Percentiles rank a stretch among this genome's conserved stretches.
Conservation (phyloP, 352 stramenopile species). For the Phytophthora crassamura region DNA sequence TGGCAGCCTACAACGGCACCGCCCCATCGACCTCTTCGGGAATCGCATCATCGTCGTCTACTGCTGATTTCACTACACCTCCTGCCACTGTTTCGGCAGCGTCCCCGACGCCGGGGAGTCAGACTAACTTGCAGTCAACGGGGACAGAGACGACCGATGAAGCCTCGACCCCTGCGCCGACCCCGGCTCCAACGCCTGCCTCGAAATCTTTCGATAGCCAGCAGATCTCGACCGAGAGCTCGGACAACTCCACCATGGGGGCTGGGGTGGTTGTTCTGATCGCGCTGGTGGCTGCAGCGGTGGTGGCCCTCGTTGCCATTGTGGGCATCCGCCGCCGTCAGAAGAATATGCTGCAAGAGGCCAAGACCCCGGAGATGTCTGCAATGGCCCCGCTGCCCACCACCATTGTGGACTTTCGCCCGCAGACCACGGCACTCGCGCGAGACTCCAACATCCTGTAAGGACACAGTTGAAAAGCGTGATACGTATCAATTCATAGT, state of each 20-base stretch:
- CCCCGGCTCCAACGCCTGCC: conserved; percentile 1
- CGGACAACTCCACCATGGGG: conserved; percentile 16
- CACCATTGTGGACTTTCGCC: conserved; percentile 32
- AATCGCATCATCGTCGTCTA: conserved; percentile 1
- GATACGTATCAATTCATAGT: too few species aligned
- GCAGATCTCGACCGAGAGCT: conserved; percentile 45
- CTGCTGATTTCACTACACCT: not conserved
- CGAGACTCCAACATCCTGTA: conserved; percentile 42
- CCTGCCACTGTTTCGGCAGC: conserved; percentile 10
- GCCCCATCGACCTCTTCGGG: conserved; percentile 6
- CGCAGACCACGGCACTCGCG: conserved; percentile 19
- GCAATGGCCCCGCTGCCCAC: conserved; percentile 32
- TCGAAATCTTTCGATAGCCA: conserved; percentile 22
- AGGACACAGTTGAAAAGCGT: not conserved
- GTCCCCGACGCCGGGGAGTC: conserved; percentile 10
- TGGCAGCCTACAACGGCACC: conserved; percentile 21
- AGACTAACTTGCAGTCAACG: conserved; percentile 11
- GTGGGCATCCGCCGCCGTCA: conserved; percentile 49
- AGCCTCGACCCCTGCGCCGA: conserved; percentile 10
- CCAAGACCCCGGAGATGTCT: conserved; percentile 51
- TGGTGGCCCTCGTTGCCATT: conserved; percentile 51
- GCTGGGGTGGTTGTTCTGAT: conserved; percentile 47
- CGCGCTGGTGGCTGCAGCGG: conserved; percentile 44
- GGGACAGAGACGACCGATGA: not conserved
- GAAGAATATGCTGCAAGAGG: conserved; percentile 49